Conservation (phyloP, 192 early-diverging fungal genomes). For the Rhizophagus clarus region DNA sequence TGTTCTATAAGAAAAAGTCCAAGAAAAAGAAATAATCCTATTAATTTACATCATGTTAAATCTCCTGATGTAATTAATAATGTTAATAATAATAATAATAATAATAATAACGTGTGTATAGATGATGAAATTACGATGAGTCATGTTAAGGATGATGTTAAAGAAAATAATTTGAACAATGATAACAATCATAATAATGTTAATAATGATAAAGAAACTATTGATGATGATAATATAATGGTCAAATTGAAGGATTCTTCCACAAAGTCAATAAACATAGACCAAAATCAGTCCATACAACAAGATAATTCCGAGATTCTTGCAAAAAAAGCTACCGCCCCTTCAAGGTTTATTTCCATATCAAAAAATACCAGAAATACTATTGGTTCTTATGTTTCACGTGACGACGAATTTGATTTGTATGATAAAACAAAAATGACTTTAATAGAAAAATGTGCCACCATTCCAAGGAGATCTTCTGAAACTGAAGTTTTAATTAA, state of each 20-base stretch:
- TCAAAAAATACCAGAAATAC: neutral
- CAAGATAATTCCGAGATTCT: neutral
- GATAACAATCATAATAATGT: too few species aligned
- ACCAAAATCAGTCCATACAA: neutral
- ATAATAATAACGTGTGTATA: neutral
- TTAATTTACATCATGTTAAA: neutral
- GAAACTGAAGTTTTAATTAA: neutral
- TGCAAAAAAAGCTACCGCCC: neutral
- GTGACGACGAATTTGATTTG: neutral
- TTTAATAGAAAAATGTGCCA: neutral
- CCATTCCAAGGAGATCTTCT: neutral
- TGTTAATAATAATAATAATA: neutral
- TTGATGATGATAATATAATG: neutral
- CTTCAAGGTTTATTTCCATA: neutral
- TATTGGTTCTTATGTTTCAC: neutral
- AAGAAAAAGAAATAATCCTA: neutral
- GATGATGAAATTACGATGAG: neutral
- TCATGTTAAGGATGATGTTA: too few species aligned
- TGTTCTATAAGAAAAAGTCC: neutral
- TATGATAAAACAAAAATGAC: neutral
- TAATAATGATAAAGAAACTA: neutral
- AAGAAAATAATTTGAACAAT: neutral
- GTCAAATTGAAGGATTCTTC: neutral
- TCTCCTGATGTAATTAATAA: neutral
- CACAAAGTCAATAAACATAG: neutral